Evolutionary conservation across 2,329 filamentous ascomycete species (phyloP).

Genomic region (Pestalotiopsis sp.): DNA sequence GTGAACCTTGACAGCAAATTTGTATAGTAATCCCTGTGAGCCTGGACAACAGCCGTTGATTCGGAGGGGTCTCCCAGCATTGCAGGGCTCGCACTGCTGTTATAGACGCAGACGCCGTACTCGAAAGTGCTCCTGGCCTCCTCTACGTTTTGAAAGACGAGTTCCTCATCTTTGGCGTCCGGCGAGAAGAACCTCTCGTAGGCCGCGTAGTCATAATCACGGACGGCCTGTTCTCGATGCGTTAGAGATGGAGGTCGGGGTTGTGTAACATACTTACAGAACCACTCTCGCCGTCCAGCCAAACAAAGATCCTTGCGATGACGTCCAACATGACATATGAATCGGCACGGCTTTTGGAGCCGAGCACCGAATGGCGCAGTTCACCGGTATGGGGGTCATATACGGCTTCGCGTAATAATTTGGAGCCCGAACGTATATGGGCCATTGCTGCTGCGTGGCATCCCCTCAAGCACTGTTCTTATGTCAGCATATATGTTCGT

Average conservation of each 20-base stretch:
- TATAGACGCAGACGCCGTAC: conserved; percentile 5
- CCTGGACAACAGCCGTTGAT: not conserved
- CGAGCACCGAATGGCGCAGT: conserved; percentile 4
- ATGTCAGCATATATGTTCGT: not conserved
- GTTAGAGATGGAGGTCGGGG: not conserved
- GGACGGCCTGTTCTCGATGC: not conserved
- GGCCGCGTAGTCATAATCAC: conserved; percentile 1
- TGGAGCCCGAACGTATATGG: conserved; percentile 9
- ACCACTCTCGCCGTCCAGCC: conserved; percentile 5
- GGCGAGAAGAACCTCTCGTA: not conserved
- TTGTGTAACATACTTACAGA: not conserved
- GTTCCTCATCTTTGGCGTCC: not conserved
- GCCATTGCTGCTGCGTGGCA: conserved; percentile 3
- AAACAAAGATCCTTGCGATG: conserved; percentile 7
- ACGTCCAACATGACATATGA: conserved; percentile 9
- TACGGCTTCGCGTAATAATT: conserved; percentile 10
- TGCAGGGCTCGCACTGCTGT: not conserved
- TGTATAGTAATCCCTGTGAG: not conserved
- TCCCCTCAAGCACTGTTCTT: conserved; percentile 8
- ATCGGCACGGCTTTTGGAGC: not conserved
- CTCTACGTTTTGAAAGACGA: conserved; percentile 5
- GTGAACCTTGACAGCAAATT: conserved; percentile 1
- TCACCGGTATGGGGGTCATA: conserved; percentile 1
- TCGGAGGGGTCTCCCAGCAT: not conserved
- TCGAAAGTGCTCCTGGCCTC: conserved; percentile 8